Conservation (phyloP, 1,139 yeast genomes). For the Suhomyces coccinellae region DNA sequence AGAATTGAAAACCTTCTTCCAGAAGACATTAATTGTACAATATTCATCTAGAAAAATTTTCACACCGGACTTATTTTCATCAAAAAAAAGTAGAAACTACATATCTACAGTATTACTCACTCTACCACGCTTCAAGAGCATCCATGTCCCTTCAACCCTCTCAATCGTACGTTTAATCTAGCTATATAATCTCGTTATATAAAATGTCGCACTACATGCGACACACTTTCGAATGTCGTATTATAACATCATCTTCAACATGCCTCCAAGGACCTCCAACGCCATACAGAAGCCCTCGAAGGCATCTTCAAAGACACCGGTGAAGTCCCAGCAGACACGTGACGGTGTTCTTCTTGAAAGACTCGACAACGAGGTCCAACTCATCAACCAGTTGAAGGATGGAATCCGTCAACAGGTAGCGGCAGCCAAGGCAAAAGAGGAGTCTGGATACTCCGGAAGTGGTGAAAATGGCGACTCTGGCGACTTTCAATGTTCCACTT, state of each 20-base stretch:
- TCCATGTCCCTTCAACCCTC: too few relatives aligned
- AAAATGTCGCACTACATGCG: background rate
- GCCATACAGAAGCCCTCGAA: constrained; percentile 2
- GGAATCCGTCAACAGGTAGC: constrained; percentile 10
- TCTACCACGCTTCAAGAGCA: too few relatives aligned
- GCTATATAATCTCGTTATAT: background rate
- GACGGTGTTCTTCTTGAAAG: constrained; percentile 30
- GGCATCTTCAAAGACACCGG: background rate
- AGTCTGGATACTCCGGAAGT: background rate
- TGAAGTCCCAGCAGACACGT: background rate
- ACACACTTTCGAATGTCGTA: background rate
- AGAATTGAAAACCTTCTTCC: too few relatives aligned
- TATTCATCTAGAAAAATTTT: too few relatives aligned
- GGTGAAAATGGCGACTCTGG: background rate
- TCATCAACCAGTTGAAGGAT: constrained; percentile 32
- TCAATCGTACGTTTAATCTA: too few relatives aligned
- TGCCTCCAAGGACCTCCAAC: constrained; percentile 1
- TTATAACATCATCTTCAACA: background rate
- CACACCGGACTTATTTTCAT: too few relatives aligned
- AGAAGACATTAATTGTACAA: too few relatives aligned
- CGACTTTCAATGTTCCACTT: too few relatives aligned
- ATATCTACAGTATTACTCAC: too few relatives aligned
- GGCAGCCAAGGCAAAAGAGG: constrained; percentile 4
- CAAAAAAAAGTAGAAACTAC: too few relatives aligned
- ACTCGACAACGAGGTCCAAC: constrained; percentile 38